Base-by-base conservation (phyloP, 2,329 filamentous ascomycete species). In the Neofusicoccum sp. region DNA sequence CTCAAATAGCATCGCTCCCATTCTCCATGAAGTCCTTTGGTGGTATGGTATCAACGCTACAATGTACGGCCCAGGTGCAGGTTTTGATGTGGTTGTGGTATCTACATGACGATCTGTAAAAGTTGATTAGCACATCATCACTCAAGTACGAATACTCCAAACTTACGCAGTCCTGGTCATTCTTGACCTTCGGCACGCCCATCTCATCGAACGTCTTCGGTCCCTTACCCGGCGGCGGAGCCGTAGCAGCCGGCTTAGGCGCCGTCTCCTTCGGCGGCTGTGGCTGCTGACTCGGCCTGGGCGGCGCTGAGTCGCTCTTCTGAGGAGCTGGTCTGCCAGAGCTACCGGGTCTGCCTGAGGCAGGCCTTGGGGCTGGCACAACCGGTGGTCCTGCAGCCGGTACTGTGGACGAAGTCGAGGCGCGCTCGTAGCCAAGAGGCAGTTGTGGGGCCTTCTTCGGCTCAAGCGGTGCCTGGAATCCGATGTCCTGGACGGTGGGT, bases 191-290 rank as follows among this genome's bases (percentile, higher is more conserved):
- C 6, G 92, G 91, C 68, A 99, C 93, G 40, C 95, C 95, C 95
- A 99, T 99, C 72, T 96, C 93, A 72, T 97, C 93, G 74, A 99
- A 99, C 0, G 95, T 98, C 68, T 95, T 91, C 1, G 95, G 93
- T 9, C 93, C 95, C 51, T 61, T 61, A 38, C 53, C 47, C 26
- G 65, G 63, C 2, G 64, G 14, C n/a, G 71, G 33, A 5, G 56
- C 36, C 45, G 54, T 65, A n/a, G 65, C 66, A 8, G 69, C 62
- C n/a, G 73, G 68, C 60, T 72, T 70, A 11, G 67, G 48, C 2
- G 63, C 53, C 20, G 69, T 64, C 5, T 71, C 64, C 12, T 70
- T 66, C 30, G 69, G 66, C 62, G 54, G 65, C 65, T 61, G 63
- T 53, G 51, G 67, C 63, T 40, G 61, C n/a, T 49, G 53, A 33